Evolutionary conservation across 768 basidiomycete species (phyloP), one percentile per base, ranked within the genome.

Genomic region (Podaxis rugospora): DNA sequence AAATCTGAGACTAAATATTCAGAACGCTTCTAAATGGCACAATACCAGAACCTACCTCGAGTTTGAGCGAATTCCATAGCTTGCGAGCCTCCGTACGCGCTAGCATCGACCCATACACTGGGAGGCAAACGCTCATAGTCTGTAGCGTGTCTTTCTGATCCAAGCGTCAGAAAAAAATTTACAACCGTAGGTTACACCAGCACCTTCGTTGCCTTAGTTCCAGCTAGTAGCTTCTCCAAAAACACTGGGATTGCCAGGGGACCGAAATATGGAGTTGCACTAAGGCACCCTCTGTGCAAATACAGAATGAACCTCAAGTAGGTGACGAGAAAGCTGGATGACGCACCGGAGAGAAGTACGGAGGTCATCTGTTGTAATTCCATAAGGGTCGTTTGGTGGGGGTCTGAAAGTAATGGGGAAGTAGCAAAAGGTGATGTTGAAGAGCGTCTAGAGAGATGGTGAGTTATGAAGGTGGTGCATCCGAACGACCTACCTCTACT

Each of bases 351-450:
- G 80, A 1, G 88, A 78, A 55, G 70, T 65, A 67, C 90, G 89
- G 21, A 99, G 81, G 69, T 98, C 92, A 35, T 95, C 92, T 0
- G 91, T 79, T 2, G 88, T 90, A 62, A 99, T 95, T 3, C 90
- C 90, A 71, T 96, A 95, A 16, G 93, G 94, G 69, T 98, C 95
- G 66, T 94, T 88, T 0, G 93, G 90, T 16, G 95, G 93, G 7
- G 96, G 94, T 61, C 90, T 83, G 76, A 97, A 99, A 0, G 94
- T 93, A 59, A 99, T 98, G 0, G 97, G 97, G 75, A 98, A 99
- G 72, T 99, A 99, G 72, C 97, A 98, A 72, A 95, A 98, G 0
- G 89, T 91, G 70, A 98, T 88, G 67, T 98, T 93, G 75, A 96
- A 98, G 51, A 98, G 78, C 55, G 88, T 84, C 94, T 98, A 66